A percentile compares a stretch with the other conserved stretches of the same genome.
phyloP scores from a whole-genome alignment of 2,329 filamentous ascomycete species.

The Intubia oerlemansii region DNA sequence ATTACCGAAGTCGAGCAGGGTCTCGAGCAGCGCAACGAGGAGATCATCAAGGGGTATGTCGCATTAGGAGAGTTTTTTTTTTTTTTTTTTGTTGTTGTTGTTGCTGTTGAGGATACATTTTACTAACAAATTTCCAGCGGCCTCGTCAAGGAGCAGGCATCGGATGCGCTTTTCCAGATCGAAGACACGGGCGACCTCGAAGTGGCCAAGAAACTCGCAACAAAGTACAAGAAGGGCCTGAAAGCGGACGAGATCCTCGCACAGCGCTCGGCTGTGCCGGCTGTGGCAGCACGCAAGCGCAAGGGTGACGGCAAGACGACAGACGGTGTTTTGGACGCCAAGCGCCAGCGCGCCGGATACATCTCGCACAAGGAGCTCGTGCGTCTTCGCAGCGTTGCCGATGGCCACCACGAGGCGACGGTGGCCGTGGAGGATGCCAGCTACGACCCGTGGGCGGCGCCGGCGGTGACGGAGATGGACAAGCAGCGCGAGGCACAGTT shows the following conservation, averaged over 20 bases:
- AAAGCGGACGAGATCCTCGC: slow-evolving; percentile 86
- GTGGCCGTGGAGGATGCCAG: slow-evolving; percentile 36
- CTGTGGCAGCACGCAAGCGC: slow-evolving; percentile 62
- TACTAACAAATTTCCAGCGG: slow-evolving; percentile 40
- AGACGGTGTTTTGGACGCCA: slow-evolving; percentile 51
- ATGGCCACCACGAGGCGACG: slow-evolving; percentile 39
- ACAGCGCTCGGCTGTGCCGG: slow-evolving; percentile 60
- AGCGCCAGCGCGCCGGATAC: slow-evolving; percentile 58
- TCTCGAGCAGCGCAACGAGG: slow-evolving; percentile 63
- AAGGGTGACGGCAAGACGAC: slow-evolving; percentile 39
- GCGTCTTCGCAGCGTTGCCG: slow-evolving; percentile 58
- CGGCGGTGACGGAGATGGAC: slow-evolving; percentile 10
- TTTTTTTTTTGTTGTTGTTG: not conserved
- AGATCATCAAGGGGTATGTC: slow-evolving; percentile 72
- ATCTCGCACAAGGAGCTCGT: slow-evolving; percentile 69
- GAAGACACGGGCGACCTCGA: slow-evolving; percentile 52
- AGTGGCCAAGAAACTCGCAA: slow-evolving; percentile 40
- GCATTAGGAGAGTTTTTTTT: slow-evolving; percentile 7
- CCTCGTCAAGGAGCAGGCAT: slow-evolving; percentile 62
- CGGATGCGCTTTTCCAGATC: slow-evolving; percentile 66
- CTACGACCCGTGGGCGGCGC: slow-evolving; percentile 57
- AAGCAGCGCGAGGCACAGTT: slow-evolving; percentile 27
- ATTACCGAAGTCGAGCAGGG: slow-evolving; percentile 69
- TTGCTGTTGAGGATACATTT: too few species aligned
- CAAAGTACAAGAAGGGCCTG: slow-evolving; percentile 44